Evolutionary conservation across 2,329 filamentous ascomycete genomes (phyloP), one percentile per base, ranked within the genome.

Genomic region (Dactylella cylindrospora): DNA sequence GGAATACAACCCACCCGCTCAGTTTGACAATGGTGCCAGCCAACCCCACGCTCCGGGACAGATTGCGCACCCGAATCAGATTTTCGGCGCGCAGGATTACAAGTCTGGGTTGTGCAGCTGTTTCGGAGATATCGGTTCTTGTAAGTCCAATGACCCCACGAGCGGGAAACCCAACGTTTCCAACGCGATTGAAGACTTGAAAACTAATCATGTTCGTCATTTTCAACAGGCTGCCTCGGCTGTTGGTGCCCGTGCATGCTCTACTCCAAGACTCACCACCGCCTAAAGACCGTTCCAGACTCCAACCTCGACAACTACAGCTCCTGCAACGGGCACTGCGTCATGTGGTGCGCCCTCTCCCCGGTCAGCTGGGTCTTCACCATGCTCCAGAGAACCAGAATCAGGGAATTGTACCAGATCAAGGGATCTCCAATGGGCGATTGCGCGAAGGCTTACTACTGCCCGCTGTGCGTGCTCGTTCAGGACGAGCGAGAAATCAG

Each of bases 181-280:
- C 46, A 51, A 51, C n/a, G 38, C 20, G n/a, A 25, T 33, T 36
- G 31, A 6, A 20, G 8, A 38, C 46, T 15, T 23, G 25, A 33
- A 46, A 50, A 35, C 55, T 23, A 28, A 25, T 41, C 35, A 60
- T 29, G 9, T 29, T 9, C 12, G 28, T 9, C 23, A 36, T 26
- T 39, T 40, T 15, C n/a, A 35, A 36, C 22, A 67, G 67, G 67
- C 43, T 69, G 68, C 25, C 49, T 59, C n/a, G 67, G 66, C 33
- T 70, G 66, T 45, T 70, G 66, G 65, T 70, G 68, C 28, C 68
- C 68, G 4, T 70, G 68, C 55, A 70, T 70, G 43, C 66, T 70
- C 44, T 70, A 70, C 67, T 70, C 68, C 9, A 66, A 64, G 26
- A 70, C 68, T 7, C 57, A 69, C 41, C 67, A 69, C 54, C 65